Evolutionary conservation across 768 basidiomycete species (phyloP).

Genomic region (Plicaturopsis crispa): DNA sequence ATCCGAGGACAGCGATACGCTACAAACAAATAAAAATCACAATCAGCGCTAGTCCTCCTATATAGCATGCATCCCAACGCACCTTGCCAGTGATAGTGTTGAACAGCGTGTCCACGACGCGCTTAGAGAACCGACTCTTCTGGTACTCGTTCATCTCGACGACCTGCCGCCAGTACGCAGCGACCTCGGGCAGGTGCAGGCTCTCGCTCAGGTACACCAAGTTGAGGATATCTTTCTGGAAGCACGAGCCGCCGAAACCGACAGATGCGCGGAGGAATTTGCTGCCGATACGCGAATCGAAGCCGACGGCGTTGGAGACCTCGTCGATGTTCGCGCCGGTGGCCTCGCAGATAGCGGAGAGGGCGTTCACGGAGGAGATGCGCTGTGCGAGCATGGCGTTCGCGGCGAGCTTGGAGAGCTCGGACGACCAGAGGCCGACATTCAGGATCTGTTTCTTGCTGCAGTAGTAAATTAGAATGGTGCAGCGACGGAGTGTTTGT

Average conservation of each 20-base stretch:
- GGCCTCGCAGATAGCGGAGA: slow-evolving; percentile 97
- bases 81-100: slow-evolving; percentile 97
- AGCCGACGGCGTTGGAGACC: slow-evolving; percentile 90
- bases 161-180: slow-evolving; percentile 95
- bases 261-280: slow-evolving; percentile 95
- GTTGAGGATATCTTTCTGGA: slow-evolving; percentile 99
- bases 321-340: slow-evolving; percentile 99
- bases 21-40: slow-evolving; percentile 18
- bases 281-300: slow-evolving; percentile 86
- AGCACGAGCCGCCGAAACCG: slow-evolving; percentile 97
- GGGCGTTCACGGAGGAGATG: slow-evolving; percentile 96
- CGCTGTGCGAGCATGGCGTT: slow-evolving; percentile 99
- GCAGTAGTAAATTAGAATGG: slow-evolving; percentile 1
- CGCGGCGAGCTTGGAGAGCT: slow-evolving; percentile 96
- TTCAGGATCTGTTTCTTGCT: slow-evolving; percentile 78
- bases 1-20: slow-evolving; percentile 95
- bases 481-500: slow-evolving; percentile 1
- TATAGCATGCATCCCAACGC: slow-evolving; percentile 10
- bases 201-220: slow-evolving; percentile 96
- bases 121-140: slow-evolving; percentile 91
- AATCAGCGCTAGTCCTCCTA: too few species aligned
- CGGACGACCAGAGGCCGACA: slow-evolving; percentile 97
- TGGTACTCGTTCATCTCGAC: slow-evolving; percentile 99
- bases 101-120: slow-evolving; percentile 95
- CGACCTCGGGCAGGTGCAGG: slow-evolving; percentile 92